These are phyloP conservation scores for Phlebiopsis flavidoalba DNA, from an alignment of 768 basidiomycete genomes.

Conservation along the genomic window DNA sequence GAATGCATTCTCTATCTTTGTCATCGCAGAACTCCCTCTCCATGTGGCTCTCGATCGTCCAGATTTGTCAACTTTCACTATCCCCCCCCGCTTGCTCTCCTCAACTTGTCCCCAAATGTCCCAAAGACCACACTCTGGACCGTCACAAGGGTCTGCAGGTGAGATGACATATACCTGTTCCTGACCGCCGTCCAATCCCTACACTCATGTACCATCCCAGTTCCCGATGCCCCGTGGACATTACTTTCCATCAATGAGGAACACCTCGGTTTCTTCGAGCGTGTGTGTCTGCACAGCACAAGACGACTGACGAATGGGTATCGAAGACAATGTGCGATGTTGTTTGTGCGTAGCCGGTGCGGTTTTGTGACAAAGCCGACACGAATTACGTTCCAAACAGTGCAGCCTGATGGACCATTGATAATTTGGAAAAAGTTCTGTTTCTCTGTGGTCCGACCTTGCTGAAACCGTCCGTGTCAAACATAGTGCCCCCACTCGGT, in stretches of 20 bases:
- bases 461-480: constrained; percentile 14
- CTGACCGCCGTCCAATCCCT: constrained; percentile 17
- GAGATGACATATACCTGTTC: constrained; percentile 12
- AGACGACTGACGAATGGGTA: constrained; percentile 23
- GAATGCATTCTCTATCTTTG: no score
- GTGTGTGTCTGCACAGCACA: constrained; percentile 25
- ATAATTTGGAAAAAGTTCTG: constrained; percentile 14
- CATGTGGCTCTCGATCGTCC: no score
- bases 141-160: constrained; percentile 2
- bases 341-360: constrained; percentile 7
- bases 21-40: no score
- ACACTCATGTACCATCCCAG: constrained; percentile 13
- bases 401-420: constrained; percentile 25
- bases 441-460: constrained; percentile 9
- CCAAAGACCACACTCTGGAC: neutral
- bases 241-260: neutral
- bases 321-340: constrained; percentile 23
- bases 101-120: no score
- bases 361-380: constrained; percentile 13
- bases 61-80: no score
- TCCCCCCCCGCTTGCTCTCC: no score
- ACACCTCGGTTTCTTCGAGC: constrained; percentile 18
- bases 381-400: constrained; percentile 24
- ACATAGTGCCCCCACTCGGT: constrained; percentile 30
- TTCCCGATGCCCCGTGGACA: constrained; percentile 11